phyloP scores from a whole-genome alignment of 208 protist genomes.

The Porcisia deanei region DNA sequence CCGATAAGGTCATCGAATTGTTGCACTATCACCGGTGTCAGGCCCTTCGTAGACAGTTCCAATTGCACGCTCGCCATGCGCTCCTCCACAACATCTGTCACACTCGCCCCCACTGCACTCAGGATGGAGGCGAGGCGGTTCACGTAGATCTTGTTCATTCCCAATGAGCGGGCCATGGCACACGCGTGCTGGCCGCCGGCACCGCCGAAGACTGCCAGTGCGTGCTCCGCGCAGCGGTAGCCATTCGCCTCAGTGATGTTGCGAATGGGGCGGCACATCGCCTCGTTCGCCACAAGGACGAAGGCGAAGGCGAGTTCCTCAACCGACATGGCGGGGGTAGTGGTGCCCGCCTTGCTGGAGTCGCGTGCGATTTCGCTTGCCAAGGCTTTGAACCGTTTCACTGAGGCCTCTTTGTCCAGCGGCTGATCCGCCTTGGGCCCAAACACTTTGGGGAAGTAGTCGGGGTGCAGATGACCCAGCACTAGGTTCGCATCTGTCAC shows the following conservation, averaged over 20 bases:
- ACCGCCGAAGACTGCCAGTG: slow-evolving; percentile 94
- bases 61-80: slow-evolving; percentile 66
- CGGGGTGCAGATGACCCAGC: slow-evolving; percentile 89
- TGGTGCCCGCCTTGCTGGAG: slow-evolving; percentile 9
- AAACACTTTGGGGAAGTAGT: slow-evolving; percentile 96
- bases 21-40: slow-evolving; percentile 38
- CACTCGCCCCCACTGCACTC: slow-evolving; percentile 90
- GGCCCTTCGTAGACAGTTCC: slow-evolving; percentile 26
- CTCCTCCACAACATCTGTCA: slow-evolving; percentile 94
- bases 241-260: slow-evolving; percentile 92
- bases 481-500: slow-evolving; percentile 96
- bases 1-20: slow-evolving; percentile 27
- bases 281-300: slow-evolving; percentile 94
- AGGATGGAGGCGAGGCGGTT: slow-evolving; percentile 86
- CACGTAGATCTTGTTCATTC: slow-evolving; percentile 80
- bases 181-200: slow-evolving; percentile 95
- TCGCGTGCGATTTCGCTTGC: slow-evolving; percentile 53
- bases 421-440: slow-evolving; percentile 76
- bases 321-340: slow-evolving; percentile 33
- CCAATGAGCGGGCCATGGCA: slow-evolving; percentile 88
- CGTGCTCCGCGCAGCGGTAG: slow-evolving; percentile 83
- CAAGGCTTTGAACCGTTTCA: slow-evolving; percentile 65
- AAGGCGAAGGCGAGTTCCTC: slow-evolving; percentile 94
- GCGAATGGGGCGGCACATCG: slow-evolving; percentile 95
- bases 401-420: slow-evolving; percentile 54